Percentiles rank a stretch among this genome's conserved stretches.
Conservation (phyloP, 1,284 basidiomycete genomes). For the Irpex sp. region DNA sequence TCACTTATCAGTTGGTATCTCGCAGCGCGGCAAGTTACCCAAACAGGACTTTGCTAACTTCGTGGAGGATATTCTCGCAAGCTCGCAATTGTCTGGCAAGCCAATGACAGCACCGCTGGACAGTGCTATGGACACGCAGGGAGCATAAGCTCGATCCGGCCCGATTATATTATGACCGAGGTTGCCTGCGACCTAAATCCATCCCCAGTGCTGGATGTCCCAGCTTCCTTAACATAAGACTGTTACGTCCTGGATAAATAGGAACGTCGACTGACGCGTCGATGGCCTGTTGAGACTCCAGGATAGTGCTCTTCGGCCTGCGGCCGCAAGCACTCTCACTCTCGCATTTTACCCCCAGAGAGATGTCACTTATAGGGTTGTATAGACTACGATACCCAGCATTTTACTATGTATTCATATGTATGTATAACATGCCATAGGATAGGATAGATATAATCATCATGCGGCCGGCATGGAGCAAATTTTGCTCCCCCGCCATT, state of each 20-base stretch:
- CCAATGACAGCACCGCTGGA: not conserved
- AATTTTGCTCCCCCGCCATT: not conserved
- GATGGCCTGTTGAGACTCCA: too few relatives aligned
- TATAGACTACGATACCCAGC: not conserved
- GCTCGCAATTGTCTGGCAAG: conserved; percentile 6
- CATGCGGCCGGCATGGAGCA: not conserved
- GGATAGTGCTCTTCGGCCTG: not conserved
- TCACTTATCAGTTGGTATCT: not conserved
- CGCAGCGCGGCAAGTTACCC: conserved; percentile 23
- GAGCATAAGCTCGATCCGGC: not conserved
- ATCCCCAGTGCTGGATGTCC: too few relatives aligned
- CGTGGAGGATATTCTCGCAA: conserved; percentile 16
- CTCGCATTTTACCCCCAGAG: not conserved
- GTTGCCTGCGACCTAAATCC: too few relatives aligned
- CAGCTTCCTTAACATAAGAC: too few relatives aligned
- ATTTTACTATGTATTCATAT: not conserved
- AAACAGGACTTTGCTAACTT: conserved; percentile 24
- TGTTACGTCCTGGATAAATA: too few relatives aligned
- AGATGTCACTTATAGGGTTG: not conserved
- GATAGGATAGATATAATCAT: too few relatives aligned
- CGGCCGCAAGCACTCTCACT: not conserved
- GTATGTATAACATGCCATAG: not conserved
- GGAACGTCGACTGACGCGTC: too few relatives aligned
- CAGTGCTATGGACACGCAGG: not conserved
- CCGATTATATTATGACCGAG: not conserved